Base-by-base conservation (phyloP, 2,329 filamentous ascomycete species). In the Mollisiaceae sp. region DNA sequence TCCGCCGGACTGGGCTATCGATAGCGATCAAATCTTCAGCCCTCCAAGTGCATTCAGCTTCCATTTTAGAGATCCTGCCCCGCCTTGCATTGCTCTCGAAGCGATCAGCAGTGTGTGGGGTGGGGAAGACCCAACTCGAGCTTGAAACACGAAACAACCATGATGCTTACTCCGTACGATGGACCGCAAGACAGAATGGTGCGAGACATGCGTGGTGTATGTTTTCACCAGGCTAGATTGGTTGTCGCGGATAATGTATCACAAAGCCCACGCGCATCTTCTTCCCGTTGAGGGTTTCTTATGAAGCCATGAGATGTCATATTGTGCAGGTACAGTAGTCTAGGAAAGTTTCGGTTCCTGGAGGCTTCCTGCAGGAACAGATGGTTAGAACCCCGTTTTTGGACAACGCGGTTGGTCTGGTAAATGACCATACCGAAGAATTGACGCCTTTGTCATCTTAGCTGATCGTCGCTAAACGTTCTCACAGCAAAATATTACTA, bases 361-460 rank as follows among this genome's bases (percentile, higher is more conserved):
- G 56, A 65, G 67, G 65, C 59, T 67, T 59, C 55, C 68, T 71
- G 70, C 70, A 71, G 70, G 70, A 68, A 71, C 70, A 66, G 43
- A 22, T 39, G 5, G 27, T 36, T 18, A 57, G 22, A 27, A 32
- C 15, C 32, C 50, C 15, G 11, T 11, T 54, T 54, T 54, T n/a
- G 24, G 50, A 54, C 27, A 32, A 54, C 50, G 50, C 32, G 50
- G 24, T 54, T 54, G 50, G 50, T 54, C 50, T 52, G 50, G 50
- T 62, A 54, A 64, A 35, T 41, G 52, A 58, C 27, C 52, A 62
- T 4, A 38, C 15, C 24, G 11, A 15, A 27, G 43, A 27, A n/a
- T 22, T 59, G 20, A 39, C 9, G 50, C 27, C 43, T 41, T 55
- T 24, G 24, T 54, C 24, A 54, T 27, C 22, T 27, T 52, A 9